Conservation (phyloP, 257 asterid genomes). For the Marsdenia floribunda region DNA sequence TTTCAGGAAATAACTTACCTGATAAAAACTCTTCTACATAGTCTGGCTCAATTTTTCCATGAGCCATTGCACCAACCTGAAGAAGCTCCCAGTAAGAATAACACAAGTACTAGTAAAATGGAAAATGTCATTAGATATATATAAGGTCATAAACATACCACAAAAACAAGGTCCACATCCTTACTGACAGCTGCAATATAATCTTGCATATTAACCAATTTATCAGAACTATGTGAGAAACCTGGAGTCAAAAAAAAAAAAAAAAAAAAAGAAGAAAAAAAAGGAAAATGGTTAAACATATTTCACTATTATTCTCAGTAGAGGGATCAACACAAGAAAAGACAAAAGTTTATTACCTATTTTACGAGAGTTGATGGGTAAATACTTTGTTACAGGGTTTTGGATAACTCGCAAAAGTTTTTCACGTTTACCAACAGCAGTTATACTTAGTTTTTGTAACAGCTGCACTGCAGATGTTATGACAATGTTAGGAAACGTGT, state of each 20-base stretch:
- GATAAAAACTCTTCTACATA: constrained; percentile 76
- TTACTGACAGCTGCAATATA: constrained; percentile 50
- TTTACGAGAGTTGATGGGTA: constrained; percentile 69
- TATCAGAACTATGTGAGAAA: constrained; percentile 87
- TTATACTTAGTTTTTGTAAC: constrained; percentile 63
- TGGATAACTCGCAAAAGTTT: constrained; percentile 66
- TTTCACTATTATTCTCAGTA: background rate
- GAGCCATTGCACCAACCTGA: constrained; percentile 96
- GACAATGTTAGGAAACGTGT: constrained; percentile 1
- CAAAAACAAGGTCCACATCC: constrained; percentile 69
- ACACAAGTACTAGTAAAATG: constrained; percentile 2
- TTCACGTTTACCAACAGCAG: constrained; percentile 66
- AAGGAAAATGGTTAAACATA: constrained; percentile 11
- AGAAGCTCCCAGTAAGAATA: constrained; percentile 12
- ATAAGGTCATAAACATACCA: constrained; percentile 44
- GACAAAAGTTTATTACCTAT: constrained; percentile 43
- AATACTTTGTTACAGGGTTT: constrained; percentile 76
- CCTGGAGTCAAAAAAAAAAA: constrained; percentile 40
- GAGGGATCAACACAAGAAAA: constrained; percentile 1
- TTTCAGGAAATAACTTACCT: constrained; percentile 35
- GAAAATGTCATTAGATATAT: background rate
- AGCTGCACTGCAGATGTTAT: constrained; percentile 56
- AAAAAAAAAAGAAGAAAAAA: too few species aligned
- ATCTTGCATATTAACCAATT: constrained; percentile 60
- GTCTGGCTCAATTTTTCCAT: constrained; percentile 74